Conservation (phyloP, 225 moss, liverwort and hornwort genomes). For the Physcomitrium patens region DNA sequence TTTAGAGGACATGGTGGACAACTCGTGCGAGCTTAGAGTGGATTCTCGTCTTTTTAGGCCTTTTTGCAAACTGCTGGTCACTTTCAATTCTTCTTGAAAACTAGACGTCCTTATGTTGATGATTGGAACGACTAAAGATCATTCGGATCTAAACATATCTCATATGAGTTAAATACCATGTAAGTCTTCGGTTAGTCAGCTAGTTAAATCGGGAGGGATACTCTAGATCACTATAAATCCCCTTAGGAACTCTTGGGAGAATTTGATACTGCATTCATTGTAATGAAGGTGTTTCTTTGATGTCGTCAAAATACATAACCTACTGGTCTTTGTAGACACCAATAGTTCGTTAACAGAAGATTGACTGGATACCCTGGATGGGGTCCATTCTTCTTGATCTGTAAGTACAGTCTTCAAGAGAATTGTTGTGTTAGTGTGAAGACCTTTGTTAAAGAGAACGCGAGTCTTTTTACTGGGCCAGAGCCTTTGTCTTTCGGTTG, state of each 20-base stretch:
- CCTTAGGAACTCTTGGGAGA: constrained; percentile 11
- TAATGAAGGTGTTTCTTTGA: constrained; percentile 7
- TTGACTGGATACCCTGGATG: constrained; percentile 1
- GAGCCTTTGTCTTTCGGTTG: constrained; percentile 1
- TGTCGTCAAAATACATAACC: constrained; percentile 7
- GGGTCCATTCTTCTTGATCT: constrained; percentile 13
- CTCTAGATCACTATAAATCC: background rate
- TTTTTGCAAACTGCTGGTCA: constrained; percentile 19
- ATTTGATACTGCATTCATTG: background rate
- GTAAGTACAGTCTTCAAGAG: constrained; percentile 18
- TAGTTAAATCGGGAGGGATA: constrained; percentile 2
- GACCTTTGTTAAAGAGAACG: background rate
- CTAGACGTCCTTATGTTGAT: constrained; percentile 5
- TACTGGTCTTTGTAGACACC: constrained; percentile 18
- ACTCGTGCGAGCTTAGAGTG: constrained; percentile 41
- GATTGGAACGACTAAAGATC: constrained; percentile 11
- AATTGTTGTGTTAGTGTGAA: constrained; percentile 17
- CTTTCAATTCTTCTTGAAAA: constrained; percentile 19
- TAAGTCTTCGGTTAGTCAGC: constrained; percentile 14
- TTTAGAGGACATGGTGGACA: constrained; percentile 71
- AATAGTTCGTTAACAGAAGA: constrained; percentile 14
- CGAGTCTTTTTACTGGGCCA: constrained; percentile 13
- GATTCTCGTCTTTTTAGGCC: background rate
- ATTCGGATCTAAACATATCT: constrained; percentile 6
- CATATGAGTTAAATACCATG: constrained; percentile 13